Conservation (phyloP, 371 early-diverging fungal species). For the Lichtheimia ornata region DNA sequence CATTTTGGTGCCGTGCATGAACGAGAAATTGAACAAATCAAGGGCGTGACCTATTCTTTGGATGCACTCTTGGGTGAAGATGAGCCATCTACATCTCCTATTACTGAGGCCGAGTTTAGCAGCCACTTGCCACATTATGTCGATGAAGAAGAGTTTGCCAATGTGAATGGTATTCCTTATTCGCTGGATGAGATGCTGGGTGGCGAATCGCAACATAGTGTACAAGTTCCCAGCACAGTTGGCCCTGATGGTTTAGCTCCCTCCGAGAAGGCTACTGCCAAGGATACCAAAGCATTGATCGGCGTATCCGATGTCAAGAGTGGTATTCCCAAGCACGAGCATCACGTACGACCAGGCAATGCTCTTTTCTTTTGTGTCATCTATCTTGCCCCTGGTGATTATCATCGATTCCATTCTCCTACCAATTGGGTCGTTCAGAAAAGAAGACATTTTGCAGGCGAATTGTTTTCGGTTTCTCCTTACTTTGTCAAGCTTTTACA, state of each 20-base stretch:
- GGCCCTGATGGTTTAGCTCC: slow-evolving; percentile 45
- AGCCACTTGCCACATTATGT: slow-evolving; percentile 38
- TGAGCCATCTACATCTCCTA: slow-evolving; percentile 37
- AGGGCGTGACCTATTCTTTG: slow-evolving; percentile 88
- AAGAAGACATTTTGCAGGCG: slow-evolving; percentile 90
- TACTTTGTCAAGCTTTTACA: slow-evolving; percentile 78
- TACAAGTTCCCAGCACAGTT: slow-evolving; percentile 34
- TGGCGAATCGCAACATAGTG: slow-evolving; percentile 24
- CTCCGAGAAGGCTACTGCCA: slow-evolving; percentile 26
- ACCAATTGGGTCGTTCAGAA: slow-evolving; percentile 89
- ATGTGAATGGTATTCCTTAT: slow-evolving; percentile 92
- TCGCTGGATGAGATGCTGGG: slow-evolving; percentile 85
- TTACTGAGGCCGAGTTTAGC: slow-evolving; percentile 38
- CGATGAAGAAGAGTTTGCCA: slow-evolving; percentile 77
- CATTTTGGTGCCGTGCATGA: slow-evolving; percentile 85
- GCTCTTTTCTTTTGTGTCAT: slow-evolving; percentile 86
- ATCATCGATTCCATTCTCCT: slow-evolving; percentile 98
- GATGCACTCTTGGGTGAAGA: slow-evolving; percentile 84
- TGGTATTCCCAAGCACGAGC: slow-evolving; percentile 28
- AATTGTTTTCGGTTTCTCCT: slow-evolving; percentile 94
- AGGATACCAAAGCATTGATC: slow-evolving; percentile 21
- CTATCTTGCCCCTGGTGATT: slow-evolving; percentile 97
- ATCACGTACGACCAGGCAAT: slow-evolving; percentile 66
- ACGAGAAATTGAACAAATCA: slow-evolving; percentile 87
- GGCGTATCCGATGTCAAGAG: slow-evolving; percentile 20